phyloP scores from a whole-genome alignment of 768 basidiomycete species.

The Serendipita sp. region DNA sequence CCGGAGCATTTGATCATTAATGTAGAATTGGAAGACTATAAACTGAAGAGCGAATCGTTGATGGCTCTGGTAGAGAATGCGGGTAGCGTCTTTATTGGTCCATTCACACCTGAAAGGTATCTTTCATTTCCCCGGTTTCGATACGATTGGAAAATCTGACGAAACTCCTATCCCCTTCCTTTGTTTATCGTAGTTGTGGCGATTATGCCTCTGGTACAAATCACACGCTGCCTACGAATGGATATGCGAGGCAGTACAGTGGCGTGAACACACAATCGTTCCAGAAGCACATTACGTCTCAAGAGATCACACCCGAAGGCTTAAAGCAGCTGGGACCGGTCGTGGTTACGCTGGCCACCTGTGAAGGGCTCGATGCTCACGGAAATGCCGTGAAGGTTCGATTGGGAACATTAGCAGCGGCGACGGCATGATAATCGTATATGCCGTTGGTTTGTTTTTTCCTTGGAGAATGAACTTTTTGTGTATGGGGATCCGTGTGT shows the following conservation, averaged over 20 bases:
- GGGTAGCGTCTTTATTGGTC: slow-evolving; percentile 91
- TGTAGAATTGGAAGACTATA: slow-evolving; percentile 47
- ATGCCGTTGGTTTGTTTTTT: too few species aligned
- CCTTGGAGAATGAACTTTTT: too few species aligned
- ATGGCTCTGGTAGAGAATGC: slow-evolving; percentile 72
- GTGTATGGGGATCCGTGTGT: too few species aligned
- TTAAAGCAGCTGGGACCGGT: slow-evolving; percentile 67
- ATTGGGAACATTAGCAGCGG: slow-evolving; percentile 20
- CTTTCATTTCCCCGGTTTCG: background rate
- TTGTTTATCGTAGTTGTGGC: slow-evolving; percentile 30
- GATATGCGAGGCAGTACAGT: slow-evolving; percentile 95
- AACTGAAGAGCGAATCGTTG: slow-evolving; percentile 19
- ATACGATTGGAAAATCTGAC: too few species aligned
- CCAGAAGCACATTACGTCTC: slow-evolving; percentile 98
- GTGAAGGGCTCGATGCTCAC: slow-evolving; percentile 89
- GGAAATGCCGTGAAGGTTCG: slow-evolving; percentile 91
- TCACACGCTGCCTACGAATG: slow-evolving; percentile 92
- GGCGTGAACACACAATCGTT: slow-evolving; percentile 95
- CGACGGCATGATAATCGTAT: too few species aligned
- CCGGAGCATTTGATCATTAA: slow-evolving; percentile 96
- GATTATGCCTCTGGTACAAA: slow-evolving; percentile 99
- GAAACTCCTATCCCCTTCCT: too few species aligned
- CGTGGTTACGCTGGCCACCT: slow-evolving; percentile 80
- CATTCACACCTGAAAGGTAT: slow-evolving; percentile 90
- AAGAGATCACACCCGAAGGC: slow-evolving; percentile 72